phyloP scores from a whole-genome alignment of 257 asterid genomes.

The Nemophila menziesii region DNA sequence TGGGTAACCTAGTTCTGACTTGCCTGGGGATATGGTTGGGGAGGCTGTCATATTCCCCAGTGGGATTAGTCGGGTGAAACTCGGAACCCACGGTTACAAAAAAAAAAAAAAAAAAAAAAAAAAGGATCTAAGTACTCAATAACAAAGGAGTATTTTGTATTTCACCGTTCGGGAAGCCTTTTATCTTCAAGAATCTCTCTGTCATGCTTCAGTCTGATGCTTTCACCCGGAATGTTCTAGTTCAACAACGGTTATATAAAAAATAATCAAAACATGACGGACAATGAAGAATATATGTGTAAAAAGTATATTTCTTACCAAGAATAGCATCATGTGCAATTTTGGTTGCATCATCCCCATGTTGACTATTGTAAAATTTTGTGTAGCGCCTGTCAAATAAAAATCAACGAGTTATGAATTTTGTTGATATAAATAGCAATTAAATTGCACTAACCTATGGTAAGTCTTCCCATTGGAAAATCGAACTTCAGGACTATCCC shows the following conservation, averaged over 20 bases:
- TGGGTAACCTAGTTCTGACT: no score
- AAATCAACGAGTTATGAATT: slow-evolving; percentile 3
- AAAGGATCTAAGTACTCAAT: not conserved
- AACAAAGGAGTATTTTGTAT: not conserved
- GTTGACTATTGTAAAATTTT: slow-evolving; percentile 50
- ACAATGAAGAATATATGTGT: not conserved
- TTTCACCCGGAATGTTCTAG: slow-evolving; percentile 70
- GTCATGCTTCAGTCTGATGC: slow-evolving; percentile 85
- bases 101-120: no score
- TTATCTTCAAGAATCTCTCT: slow-evolving; percentile 77
- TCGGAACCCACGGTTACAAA: no score
- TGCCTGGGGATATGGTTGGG: no score
- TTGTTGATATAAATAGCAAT: slow-evolving; percentile 4
- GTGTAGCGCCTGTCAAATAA: slow-evolving; percentile 65
- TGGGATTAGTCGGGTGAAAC: no score
- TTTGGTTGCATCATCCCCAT: slow-evolving; percentile 49
- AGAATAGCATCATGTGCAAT: slow-evolving; percentile 75
- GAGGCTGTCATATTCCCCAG: no score
- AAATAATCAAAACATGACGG: not conserved
- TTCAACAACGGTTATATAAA: no score
- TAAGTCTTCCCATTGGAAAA: slow-evolving; percentile 76
- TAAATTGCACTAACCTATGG: slow-evolving; percentile 45
- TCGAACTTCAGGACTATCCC: slow-evolving; percentile 83
- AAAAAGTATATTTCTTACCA: slow-evolving; percentile 33
- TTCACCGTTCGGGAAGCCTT: slow-evolving; percentile 84